Base-by-base conservation (phyloP, 73 alveolate species). In the Breviolum minutum region DNA sequence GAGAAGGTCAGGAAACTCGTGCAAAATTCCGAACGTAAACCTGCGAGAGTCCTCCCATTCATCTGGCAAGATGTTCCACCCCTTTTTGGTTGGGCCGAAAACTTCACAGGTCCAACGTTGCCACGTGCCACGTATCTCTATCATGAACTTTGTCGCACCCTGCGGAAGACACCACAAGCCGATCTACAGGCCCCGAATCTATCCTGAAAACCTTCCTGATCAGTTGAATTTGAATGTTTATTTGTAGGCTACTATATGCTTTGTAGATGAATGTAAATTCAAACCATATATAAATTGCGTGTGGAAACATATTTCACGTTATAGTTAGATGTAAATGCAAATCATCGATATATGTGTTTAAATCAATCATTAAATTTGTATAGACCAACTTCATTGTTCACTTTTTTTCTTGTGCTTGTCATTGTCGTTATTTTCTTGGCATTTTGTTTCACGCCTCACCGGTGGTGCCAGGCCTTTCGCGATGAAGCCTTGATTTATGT, bases 401-500 rank as follows among this genome's bases (percentile, higher is more conserved):
- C 77, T 2, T 68, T 22, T 22, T 17, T 68, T 14, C n/a, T 68
- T 68, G 77, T 68, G 17, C n/a, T 14, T 2, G 77, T 14, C n/a
- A 68, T 14, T 14, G 77, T 68, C 77, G 62, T 30, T 7, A 2
- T 29, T 77, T 5, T 4, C 16, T 79, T 10, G 6, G 87, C 13
- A 11, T 79, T 4, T 13, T 8, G 10, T 27, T 40, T 48, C 71
- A 32, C 84, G 12, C 11, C 62, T 16, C 20, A 6, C 11, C 29
- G 20, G 19, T 27, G 63, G 60, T 22, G 48, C 32, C 62, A 91
- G 97, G 97, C 48, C 76, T 79, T 91, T 24, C 82, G 73, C 54
- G 87, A 80, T 7, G 91, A 92, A 68, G 98, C 91, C 73, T 74
- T 92, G 91, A 92, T 92, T 24, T 92, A 60, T 77, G 94, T 85